Base-by-base conservation (phyloP, 768 basidiomycete genomes). In the Rhodotorula diobovata region DNA sequence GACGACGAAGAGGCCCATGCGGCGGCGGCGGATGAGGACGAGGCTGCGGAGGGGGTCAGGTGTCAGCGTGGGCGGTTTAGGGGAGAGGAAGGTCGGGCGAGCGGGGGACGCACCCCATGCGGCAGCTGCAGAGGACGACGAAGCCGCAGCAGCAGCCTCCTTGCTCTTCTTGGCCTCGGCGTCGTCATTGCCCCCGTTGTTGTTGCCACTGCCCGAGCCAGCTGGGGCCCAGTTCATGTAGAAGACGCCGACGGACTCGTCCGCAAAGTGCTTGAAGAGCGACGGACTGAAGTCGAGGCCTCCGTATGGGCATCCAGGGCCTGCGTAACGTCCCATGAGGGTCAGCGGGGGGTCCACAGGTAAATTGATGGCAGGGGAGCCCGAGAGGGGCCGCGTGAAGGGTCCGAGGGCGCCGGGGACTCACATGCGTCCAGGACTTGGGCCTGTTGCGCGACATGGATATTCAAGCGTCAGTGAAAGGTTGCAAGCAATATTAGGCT, bases 221-320 rank as follows among this genome's bases (percentile, higher is more conserved):
- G 43, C n/a, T 61, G 80, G 83, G 23, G 63, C 70, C 85, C 86
- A 87, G 7, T 74, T 70, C 4, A 83, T 83, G 35, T 78, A 66
- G 32, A 85, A 63, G 23, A 81, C 78, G 46, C 85, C 85, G 11
- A 73, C 63, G 25, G 55, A 61, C 21, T 78, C 58, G 32, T 79
- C 70, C 2, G 79, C 84, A 65, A 86, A 83, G 74, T 76, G 78
- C 7, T 77, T 9, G 75, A 86, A 86, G n/a, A 87, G 82, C 25
- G 81, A 81, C 2, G 77, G 72, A 14, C 83, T 83, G 30, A 86
- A 73, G 76, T 87, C 86, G 30, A 87, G 81, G 54, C 81, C 83
- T 48, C 81, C 82, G 6, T 48, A 59, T 0, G 76, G 63, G 78
- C 85, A 85, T 10, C 78, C 78, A 34, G 70, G 70, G 57, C n/a